Conservation (phyloP, 78 protist species). For the Pigoraptor vietnamica region DNA sequence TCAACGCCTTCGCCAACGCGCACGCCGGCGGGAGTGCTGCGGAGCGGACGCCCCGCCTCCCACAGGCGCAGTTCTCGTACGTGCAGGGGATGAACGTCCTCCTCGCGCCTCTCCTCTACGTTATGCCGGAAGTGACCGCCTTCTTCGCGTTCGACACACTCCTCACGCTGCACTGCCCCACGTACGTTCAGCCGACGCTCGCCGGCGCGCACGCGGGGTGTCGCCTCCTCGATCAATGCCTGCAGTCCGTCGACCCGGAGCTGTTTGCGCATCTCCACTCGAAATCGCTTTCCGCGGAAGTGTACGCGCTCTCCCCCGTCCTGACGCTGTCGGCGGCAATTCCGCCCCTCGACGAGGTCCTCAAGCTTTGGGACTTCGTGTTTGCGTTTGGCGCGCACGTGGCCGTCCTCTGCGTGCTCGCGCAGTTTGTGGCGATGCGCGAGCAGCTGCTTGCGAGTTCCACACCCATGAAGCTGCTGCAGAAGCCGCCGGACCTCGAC, state of each 20-base stretch:
- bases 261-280: slow-evolving; percentile 5
- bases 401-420: slow-evolving; percentile 46
- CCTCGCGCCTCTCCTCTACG: slow-evolving; percentile 70
- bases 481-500: background rate
- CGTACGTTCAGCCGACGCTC: slow-evolving; percentile 41
- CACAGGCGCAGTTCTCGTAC: slow-evolving; percentile 13
- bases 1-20: slow-evolving; percentile 37
- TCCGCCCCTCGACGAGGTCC: slow-evolving; percentile 61
- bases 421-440: slow-evolving; percentile 54
- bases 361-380: slow-evolving; percentile 70
- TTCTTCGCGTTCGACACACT: slow-evolving; percentile 40
- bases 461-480: background rate
- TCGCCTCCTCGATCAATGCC: background rate
- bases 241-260: slow-evolving; percentile 11
- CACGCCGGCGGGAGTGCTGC: background rate
- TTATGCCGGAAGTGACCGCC: slow-evolving; percentile 76
- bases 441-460: slow-evolving; percentile 18
- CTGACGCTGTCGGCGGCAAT: slow-evolving; percentile 31
- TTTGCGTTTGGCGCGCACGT: slow-evolving; percentile 70
- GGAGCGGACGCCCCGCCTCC: background rate
- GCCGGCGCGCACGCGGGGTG: slow-evolving; percentile 58
- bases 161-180: slow-evolving; percentile 23
- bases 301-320: background rate
- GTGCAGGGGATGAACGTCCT: slow-evolving; percentile 81
- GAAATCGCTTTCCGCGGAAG: background rate